Conservation (phyloP, 352 stramenopile genomes). For the Pythium phragmiticola region DNA sequence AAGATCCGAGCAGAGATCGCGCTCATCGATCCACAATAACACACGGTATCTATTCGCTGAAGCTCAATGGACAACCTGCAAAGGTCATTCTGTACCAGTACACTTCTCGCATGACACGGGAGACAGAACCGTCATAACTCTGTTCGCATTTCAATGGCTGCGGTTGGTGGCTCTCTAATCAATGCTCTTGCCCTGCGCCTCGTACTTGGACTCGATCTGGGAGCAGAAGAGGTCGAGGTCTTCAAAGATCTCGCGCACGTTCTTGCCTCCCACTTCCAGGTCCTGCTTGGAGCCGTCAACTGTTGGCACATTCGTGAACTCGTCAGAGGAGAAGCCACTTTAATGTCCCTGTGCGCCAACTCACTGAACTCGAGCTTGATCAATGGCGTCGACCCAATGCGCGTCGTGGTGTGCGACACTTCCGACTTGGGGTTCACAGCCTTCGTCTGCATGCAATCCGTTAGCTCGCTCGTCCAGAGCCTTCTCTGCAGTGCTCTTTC, state of each 20-base stretch:
- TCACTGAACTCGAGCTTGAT: conserved; percentile 87
- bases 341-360: conserved; percentile 2
- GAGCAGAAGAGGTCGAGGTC: conserved; percentile 83
- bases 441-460: conserved; percentile 46
- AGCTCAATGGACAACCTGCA: background rate
- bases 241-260: conserved; percentile 83
- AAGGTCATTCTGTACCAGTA: background rate
- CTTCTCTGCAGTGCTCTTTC: background rate
- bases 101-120: background rate
- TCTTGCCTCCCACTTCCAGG: conserved; percentile 68
- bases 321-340: background rate
- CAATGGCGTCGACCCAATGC: conserved; percentile 49
- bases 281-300: conserved; percentile 77
- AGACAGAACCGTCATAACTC: background rate
- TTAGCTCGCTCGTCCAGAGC: background rate
- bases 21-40: conserved; percentile 48
- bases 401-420: conserved; percentile 53
- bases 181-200: conserved; percentile 79
- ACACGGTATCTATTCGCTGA: background rate
- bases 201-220: conserved; percentile 86
- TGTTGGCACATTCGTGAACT: conserved; percentile 16
- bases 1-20: conserved; percentile 54
- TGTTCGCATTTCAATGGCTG: background rate
- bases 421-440: conserved; percentile 81
- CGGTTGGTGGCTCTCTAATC: conserved; percentile 41